Conservation (phyloP, 2,329 filamentous ascomycete species). For the Colletotrichum cereale region DNA sequence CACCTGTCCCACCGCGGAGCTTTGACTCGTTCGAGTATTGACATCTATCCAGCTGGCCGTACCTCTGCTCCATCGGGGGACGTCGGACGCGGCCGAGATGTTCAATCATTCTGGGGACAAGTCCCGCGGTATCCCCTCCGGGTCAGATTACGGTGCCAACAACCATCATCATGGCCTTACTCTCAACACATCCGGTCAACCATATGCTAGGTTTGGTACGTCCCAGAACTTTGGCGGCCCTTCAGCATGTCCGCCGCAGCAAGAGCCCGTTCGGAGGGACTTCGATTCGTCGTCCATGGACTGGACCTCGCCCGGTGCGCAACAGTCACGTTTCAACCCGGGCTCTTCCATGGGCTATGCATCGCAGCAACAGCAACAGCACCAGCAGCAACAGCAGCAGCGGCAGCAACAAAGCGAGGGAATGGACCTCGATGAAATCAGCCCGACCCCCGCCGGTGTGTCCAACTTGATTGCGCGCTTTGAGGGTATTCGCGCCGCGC, state of each 20-base stretch:
- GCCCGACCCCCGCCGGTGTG: slow-evolving; percentile 46
- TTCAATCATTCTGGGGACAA: slow-evolving; percentile 52
- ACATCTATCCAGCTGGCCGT: slow-evolving; percentile 51
- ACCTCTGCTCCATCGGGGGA: slow-evolving; percentile 48
- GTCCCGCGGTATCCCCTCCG: slow-evolving; percentile 47
- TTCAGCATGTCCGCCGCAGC: slow-evolving; percentile 45
- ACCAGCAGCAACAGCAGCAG: slow-evolving; percentile 10
- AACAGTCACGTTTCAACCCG: slow-evolving; percentile 43
- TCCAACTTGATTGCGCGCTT: slow-evolving; percentile 57
- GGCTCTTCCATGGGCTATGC: slow-evolving; percentile 22
- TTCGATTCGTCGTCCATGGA: slow-evolving; percentile 49
- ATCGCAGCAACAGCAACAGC: slow-evolving; percentile 4
- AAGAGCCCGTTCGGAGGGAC: slow-evolving; percentile 22
- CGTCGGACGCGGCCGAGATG: slow-evolving; percentile 52
- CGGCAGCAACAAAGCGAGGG: slow-evolving; percentile 29
- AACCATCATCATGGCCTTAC: slow-evolving; percentile 27
- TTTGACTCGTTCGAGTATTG: slow-evolving; percentile 55
- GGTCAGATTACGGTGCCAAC: slow-evolving; percentile 41
- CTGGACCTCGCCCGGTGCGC: slow-evolving; percentile 51
- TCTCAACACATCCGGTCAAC: slow-evolving; percentile 50
- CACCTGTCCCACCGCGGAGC: slow-evolving; percentile 52
- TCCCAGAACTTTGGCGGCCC: slow-evolving; percentile 45
- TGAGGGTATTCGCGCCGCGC: slow-evolving; percentile 51
- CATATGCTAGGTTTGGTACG: slow-evolving; percentile 50
- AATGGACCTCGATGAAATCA: slow-evolving; percentile 41